phyloP scores from a whole-genome alignment of 441 rosid species.

The Gossypium aridum region DNA sequence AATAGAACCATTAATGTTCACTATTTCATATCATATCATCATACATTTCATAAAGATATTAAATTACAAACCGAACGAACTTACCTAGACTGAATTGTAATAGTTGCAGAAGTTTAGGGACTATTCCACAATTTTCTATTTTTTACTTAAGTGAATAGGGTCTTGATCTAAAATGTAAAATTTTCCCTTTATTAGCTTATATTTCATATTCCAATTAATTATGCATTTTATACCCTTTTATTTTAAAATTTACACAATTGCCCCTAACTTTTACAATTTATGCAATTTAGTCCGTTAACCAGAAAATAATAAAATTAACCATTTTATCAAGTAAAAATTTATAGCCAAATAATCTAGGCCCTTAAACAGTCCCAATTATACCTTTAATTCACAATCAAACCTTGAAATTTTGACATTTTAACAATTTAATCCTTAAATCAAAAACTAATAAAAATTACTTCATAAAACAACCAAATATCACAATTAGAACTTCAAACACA shows the following conservation, averaged over 20 bases:
- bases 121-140: not conserved
- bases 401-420: too few relatives aligned
- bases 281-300: not conserved
- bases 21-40: not conserved
- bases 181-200: too few relatives aligned
- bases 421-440: too few relatives aligned
- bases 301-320: not conserved
- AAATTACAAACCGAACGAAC: not conserved
- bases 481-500: not conserved
- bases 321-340: too few relatives aligned
- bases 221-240: not conserved
- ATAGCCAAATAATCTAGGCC: not conserved
- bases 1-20: not conserved
- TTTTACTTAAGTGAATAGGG: not conserved
- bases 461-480: not conserved
- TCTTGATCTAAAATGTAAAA: too few relatives aligned
- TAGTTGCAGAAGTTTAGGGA: not conserved
- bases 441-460: not conserved
- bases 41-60: too few relatives aligned
- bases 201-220: not conserved
- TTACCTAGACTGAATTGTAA: not conserved
- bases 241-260: too few relatives aligned
- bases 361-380: not conserved
- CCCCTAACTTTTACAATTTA: not conserved
- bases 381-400: not conserved